These are phyloP conservation scores for Limonium bicolor DNA, from an alignment of 148 eudicot genomes.

Conservation along the genomic window DNA sequence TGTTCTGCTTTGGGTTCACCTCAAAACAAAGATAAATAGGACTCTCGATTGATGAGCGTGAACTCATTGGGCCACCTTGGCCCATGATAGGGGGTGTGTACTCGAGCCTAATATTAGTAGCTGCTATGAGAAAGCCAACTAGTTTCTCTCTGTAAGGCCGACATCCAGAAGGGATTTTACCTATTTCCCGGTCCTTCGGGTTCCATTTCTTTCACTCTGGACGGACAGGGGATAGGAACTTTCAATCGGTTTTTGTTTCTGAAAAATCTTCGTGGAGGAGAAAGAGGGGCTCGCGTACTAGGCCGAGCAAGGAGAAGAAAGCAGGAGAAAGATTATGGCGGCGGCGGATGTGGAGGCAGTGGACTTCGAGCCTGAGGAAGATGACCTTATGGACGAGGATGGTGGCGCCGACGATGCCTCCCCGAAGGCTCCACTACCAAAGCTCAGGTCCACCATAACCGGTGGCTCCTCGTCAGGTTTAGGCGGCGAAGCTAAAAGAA, in stretches of 20 bases:
- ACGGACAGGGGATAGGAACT: too few relatives aligned
- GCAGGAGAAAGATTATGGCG: conserved; percentile 22
- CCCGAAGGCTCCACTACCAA: conserved; percentile 30
- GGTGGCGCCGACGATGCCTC: conserved; percentile 21
- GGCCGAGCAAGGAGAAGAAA: not conserved
- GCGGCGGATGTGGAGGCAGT: conserved; percentile 58
- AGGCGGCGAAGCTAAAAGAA: conserved; percentile 26
- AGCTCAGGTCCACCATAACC: conserved; percentile 66
- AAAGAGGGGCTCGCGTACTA: not conserved
- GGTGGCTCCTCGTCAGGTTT: conserved; percentile 22
- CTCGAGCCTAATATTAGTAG: too few relatives aligned
- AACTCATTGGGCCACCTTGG: too few relatives aligned
- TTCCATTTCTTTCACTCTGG: too few relatives aligned
- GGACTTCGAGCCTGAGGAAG: conserved; percentile 87
- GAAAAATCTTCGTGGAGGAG: not conserved
- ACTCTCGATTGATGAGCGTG: too few relatives aligned
- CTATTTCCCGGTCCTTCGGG: too few relatives aligned
- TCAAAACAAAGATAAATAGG: too few relatives aligned
- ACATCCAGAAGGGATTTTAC: too few relatives aligned
- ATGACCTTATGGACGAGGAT: conserved; percentile 92
- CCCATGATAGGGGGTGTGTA: too few relatives aligned
- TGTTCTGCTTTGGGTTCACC: too few relatives aligned
- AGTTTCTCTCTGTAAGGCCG: too few relatives aligned
- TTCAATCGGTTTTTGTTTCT: not conserved
- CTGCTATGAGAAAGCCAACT: too few relatives aligned